Base-by-base conservation (phyloP, 805 yeast species). In the Candida montana region DNA sequence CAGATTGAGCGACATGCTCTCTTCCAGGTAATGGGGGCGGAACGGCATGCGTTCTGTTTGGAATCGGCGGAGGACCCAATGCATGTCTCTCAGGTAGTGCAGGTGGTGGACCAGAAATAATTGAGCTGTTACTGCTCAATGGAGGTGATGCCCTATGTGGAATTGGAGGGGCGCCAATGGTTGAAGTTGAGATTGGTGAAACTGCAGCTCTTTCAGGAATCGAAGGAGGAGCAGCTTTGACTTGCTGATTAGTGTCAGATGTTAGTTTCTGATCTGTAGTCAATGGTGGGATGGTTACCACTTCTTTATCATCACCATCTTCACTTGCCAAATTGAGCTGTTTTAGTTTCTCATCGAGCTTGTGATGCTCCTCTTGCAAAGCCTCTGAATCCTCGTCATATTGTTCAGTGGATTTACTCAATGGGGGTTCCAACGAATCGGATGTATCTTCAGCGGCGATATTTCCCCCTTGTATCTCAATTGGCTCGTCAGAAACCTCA, bases 11-110 rank as follows among this genome's bases (percentile, higher is more conserved):
- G n/a, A n/a, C 35, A 11, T 35, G 31, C 18, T 58, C 62, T 39
- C 71, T 54, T 31, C 59, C 55, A 9, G 73, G 74, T 12, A 68
- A 46, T 5, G 59, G 54, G 2, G 71, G 72, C 5, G 54, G 46
- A 11, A 35, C 24, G 57, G 31, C 16, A 28, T 40, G 46, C 17
- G 24, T 21, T 38, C 47, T 39, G 21, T 42, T 30, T 12, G 51
- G 49, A 17, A 40, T 16, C 5, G 37, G 35, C 5, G 49, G 44
- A 8, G 38, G 41, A 12, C 15, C 26, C 11, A 5, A n/a, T 4
- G 17, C 12, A 13, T 33, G 35, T 16, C 41, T 42, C 26, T 33
- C 33, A 17, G 41, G 42, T 7, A 34, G 32, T 8, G 27, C 31
- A 20, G 45, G 44, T 13, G 31, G 26, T 17, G 31, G 19, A 8